Evolutionary conservation across 2,329 filamentous ascomycete genomes (phyloP).

Genomic region (Penicillium sp.): DNA sequence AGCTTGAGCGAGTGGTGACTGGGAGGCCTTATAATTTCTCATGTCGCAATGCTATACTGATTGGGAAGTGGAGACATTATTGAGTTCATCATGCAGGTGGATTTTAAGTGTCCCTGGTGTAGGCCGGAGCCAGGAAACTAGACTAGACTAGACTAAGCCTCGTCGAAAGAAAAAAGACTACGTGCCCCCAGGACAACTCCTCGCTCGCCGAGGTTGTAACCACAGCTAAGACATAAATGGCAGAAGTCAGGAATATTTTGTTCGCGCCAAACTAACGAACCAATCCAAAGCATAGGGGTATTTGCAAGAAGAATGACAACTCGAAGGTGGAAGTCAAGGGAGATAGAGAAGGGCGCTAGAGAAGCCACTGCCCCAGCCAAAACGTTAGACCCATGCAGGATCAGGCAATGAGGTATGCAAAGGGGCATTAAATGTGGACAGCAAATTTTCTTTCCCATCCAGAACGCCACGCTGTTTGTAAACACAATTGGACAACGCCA

Average conservation of each 20-base stretch:
- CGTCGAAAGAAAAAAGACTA: not conserved
- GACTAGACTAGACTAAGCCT: not conserved
- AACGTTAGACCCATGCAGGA: not conserved
- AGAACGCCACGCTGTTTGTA: slow-evolving; percentile 23
- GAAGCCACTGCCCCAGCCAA: slow-evolving; percentile 6
- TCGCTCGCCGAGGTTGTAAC: not conserved
- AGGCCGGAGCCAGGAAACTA: not conserved
- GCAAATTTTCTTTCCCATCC: slow-evolving; percentile 18
- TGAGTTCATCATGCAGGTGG: not conserved
- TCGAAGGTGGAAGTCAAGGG: not conserved
- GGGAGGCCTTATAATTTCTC: not conserved
- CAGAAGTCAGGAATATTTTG: not conserved
- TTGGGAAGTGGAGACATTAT: not conserved
- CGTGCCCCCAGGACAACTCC: not conserved
- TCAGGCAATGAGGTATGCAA: not conserved
- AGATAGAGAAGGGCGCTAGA: not conserved
- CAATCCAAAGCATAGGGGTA: slow-evolving; percentile 2
- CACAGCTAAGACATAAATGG: not conserved
- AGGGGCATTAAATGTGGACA: slow-evolving; percentile 10
- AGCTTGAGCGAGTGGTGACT: not conserved
- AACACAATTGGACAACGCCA: slow-evolving; percentile 11
- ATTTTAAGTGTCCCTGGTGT: not conserved
- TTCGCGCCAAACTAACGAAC: not conserved
- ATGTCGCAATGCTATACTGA: no score
- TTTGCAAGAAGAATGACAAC: not conserved